Evolutionary conservation across 169 alveolate species (phyloP).

Genomic region (Plasmodium coatneyi): DNA sequence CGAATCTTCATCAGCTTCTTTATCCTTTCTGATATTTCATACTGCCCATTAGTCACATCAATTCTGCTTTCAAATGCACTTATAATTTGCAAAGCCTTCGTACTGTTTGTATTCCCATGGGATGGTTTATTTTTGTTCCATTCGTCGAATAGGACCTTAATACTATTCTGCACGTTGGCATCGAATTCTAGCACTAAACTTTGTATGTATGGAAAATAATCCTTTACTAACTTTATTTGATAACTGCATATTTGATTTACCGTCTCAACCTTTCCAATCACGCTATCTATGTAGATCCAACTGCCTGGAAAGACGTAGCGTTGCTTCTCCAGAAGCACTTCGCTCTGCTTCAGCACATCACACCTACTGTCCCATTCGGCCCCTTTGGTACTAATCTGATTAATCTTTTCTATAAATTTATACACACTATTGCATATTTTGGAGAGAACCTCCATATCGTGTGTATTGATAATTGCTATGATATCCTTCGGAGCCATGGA

Average conservation of each 20-base stretch:
- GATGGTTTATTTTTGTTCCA: constrained; percentile 74
- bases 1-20: constrained; percentile 39
- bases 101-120: constrained; percentile 63
- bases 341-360: constrained; percentile 90
- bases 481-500: constrained; percentile 81
- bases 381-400: constrained; percentile 90
- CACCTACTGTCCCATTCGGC: constrained; percentile 90
- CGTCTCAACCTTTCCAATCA: constrained; percentile 94
- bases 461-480: constrained; percentile 78
- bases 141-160: constrained; percentile 52
- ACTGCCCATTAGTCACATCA: constrained; percentile 23
- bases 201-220: constrained; percentile 67
- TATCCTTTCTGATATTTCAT: constrained; percentile 46
- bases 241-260: constrained; percentile 84
- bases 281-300: constrained; percentile 93
- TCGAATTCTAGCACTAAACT: constrained; percentile 64
- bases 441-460: constrained; percentile 80
- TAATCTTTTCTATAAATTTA: constrained; percentile 90
- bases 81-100: constrained; percentile 73
- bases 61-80: constrained; percentile 57
- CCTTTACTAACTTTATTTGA: constrained; percentile 73
- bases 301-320: constrained; percentile 92
- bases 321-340: constrained; percentile 92
- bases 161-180: constrained; percentile 61
- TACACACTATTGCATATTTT: constrained; percentile 85